A percentile compares a stretch with the other conserved stretches of the same genome.
Conservation (phyloP, 1,284 basidiomycete species). For the Pterula multifida region DNA sequence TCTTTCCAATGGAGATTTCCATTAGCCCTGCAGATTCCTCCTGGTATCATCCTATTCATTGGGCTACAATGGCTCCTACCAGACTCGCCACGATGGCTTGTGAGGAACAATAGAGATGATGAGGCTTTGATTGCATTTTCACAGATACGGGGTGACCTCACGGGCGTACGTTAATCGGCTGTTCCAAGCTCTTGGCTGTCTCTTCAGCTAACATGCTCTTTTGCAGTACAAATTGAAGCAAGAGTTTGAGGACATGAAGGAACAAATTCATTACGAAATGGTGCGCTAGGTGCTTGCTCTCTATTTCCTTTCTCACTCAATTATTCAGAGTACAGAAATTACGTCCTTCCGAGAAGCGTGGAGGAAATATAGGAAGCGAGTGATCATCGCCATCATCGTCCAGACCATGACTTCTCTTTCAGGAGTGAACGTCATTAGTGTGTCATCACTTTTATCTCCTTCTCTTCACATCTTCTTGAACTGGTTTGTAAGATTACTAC, state of each 20-base stretch:
- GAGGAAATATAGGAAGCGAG: slow-evolving; percentile 10
- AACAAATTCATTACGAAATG: slow-evolving; percentile 11
- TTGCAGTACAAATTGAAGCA: slow-evolving; percentile 4
- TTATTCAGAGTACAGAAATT: slow-evolving; percentile 7
- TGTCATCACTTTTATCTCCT: not conserved
- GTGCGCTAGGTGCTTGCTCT: not conserved
- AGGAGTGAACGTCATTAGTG: slow-evolving; percentile 12
- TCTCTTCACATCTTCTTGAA: not conserved
- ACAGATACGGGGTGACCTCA: slow-evolving; percentile 9
- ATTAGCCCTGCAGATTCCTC: slow-evolving; percentile 11
- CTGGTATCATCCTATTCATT: slow-evolving; percentile 11
- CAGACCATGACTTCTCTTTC: slow-evolving; percentile 11
- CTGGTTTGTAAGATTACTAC: slow-evolving; percentile 8
- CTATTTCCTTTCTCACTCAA: not conserved
- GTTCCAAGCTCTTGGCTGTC: not conserved
- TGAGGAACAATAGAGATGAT: slow-evolving; percentile 7
- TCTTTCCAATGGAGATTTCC: slow-evolving; percentile 12
- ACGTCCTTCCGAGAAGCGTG: slow-evolving; percentile 9
- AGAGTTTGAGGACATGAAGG: slow-evolving; percentile 12
- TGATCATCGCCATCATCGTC: slow-evolving; percentile 10
- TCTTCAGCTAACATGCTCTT: not conserved
- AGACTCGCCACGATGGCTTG: slow-evolving; percentile 11
- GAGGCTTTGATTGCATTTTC: slow-evolving; percentile 8
- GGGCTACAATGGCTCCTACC: slow-evolving; percentile 9
- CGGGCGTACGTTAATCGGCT: slow-evolving; percentile 2